A percentile compares a stretch with the other conserved stretches of the same genome.
phyloP scores from a whole-genome alignment of 768 basidiomycete species.

The Suillus luteus region DNA sequence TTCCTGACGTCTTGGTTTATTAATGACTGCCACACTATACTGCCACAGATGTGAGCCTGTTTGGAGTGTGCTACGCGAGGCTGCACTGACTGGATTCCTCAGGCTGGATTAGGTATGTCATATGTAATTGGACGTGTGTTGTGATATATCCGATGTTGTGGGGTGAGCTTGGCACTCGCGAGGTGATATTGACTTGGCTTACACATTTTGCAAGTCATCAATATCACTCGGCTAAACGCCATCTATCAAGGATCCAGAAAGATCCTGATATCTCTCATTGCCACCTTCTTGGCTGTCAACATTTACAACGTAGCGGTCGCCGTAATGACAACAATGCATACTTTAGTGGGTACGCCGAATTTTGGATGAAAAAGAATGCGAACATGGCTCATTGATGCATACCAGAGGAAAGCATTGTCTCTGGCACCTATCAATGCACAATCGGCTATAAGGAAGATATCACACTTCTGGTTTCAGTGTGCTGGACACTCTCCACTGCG shows the following conservation, averaged over 20 bases:
- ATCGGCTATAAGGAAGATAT: too few relatives aligned
- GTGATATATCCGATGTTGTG: neutral
- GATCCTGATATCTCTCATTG: neutral
- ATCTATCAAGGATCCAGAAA: neutral
- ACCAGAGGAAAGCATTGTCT: too few relatives aligned
- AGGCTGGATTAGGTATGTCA: neutral
- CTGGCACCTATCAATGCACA: too few relatives aligned
- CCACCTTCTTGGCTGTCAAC: neutral
- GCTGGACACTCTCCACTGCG: too few relatives aligned
- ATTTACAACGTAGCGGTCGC: rapidly evolving
- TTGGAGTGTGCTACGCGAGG: neutral
- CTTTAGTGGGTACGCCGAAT: neutral
- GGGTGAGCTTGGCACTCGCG: neutral
- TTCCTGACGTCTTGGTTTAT: neutral
- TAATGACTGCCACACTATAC: neutral
- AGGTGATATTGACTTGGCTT: neutral
- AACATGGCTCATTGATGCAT: neutral
- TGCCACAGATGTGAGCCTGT: neutral
- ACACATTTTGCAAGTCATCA: neutral
- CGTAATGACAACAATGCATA: neutral
- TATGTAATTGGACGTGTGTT: neutral
- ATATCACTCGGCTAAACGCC: neutral
- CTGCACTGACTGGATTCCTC: neutral
- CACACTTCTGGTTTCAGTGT: too few relatives aligned
- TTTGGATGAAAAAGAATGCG: neutral